Evolutionary conservation across 2,329 filamentous ascomycete genomes (phyloP).

Genomic region (Thelonectria discophora): DNA sequence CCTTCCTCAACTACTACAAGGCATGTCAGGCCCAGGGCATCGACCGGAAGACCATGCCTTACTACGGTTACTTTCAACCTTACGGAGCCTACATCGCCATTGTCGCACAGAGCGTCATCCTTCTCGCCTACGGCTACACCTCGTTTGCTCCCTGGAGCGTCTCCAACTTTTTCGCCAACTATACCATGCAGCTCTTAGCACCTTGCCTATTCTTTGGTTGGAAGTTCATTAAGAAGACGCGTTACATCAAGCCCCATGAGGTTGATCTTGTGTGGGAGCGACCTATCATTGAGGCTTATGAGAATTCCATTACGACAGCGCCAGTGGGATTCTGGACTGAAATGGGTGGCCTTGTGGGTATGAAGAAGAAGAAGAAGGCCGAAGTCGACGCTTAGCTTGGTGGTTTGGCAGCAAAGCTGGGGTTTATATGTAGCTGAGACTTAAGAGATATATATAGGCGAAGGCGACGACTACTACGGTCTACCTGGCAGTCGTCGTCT

Average conservation of each 20-base stretch:
- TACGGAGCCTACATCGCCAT: conserved; percentile 12
- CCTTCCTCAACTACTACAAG: conserved; percentile 1
- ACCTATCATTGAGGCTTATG: conserved; percentile 64
- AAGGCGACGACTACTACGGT: too few relatives aligned
- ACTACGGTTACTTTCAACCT: conserved; percentile 12
- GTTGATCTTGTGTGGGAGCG: conserved; percentile 66
- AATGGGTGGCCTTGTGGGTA: background rate
- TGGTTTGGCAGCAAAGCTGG: background rate
- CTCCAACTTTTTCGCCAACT: conserved; percentile 58
- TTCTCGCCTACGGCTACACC: conserved; percentile 62
- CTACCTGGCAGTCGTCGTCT: too few relatives aligned
- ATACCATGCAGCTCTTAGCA: conserved; percentile 63
- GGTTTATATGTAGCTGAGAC: background rate
- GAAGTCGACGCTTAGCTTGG: background rate
- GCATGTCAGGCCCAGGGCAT: conserved; percentile 4
- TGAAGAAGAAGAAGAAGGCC: background rate
- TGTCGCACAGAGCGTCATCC: conserved; percentile 43
- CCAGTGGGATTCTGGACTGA: background rate
- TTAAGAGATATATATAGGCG: too few relatives aligned
- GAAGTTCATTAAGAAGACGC: conserved; percentile 69
- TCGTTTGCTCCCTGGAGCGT: conserved; percentile 58
- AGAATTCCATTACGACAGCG: conserved; percentile 37
- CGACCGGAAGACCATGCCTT: background rate
- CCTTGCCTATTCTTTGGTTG: conserved; percentile 63
- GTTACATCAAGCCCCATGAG: conserved; percentile 54